Percentiles rank a stretch among this genome's conserved stretches.
phyloP scores from a whole-genome alignment of 352 stramenopile genomes.

The Phytophthora pistaciae region DNA sequence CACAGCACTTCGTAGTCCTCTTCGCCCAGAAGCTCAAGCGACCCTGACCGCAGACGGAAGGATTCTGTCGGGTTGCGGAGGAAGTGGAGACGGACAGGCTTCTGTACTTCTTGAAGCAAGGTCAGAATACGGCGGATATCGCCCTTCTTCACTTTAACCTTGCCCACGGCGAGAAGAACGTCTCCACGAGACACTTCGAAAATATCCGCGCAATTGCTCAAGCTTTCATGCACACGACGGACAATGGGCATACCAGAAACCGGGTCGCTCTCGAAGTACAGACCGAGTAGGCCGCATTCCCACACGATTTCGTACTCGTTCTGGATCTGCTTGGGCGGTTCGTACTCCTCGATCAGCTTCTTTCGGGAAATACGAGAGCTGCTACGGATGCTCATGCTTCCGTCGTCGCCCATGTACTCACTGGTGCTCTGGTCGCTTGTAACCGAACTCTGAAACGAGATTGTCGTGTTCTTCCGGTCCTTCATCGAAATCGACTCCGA shows the following conservation, averaged over 20 bases:
- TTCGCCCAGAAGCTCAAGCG: slow-evolving; percentile 78
- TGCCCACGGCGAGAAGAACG: slow-evolving; percentile 79
- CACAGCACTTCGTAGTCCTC: slow-evolving; percentile 91
- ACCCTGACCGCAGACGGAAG: slow-evolving; percentile 73
- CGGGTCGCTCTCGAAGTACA: slow-evolving; percentile 89
- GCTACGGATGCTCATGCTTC: slow-evolving; percentile 51
- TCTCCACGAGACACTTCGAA: slow-evolving; percentile 86
- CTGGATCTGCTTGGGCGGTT: slow-evolving; percentile 69
- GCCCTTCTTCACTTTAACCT: slow-evolving; percentile 81
- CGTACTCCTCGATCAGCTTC: slow-evolving; percentile 66
- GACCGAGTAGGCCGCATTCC: slow-evolving; percentile 81
- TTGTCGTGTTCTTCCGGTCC: slow-evolving; percentile 57
- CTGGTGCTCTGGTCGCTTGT: slow-evolving; percentile 65
- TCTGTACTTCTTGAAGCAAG: slow-evolving; percentile 85
- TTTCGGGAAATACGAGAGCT: slow-evolving; percentile 66
- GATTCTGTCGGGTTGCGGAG: slow-evolving; percentile 77
- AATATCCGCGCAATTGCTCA: slow-evolving; percentile 89
- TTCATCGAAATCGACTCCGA: slow-evolving; percentile 60
- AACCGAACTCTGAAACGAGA: slow-evolving; percentile 61
- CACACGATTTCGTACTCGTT: slow-evolving; percentile 92
- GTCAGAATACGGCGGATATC: slow-evolving; percentile 83
- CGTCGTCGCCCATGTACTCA: slow-evolving; percentile 49
- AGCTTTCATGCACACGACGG: slow-evolving; percentile 85
- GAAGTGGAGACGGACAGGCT: slow-evolving; percentile 82
- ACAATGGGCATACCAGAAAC: slow-evolving; percentile 87